Evolutionary conservation across 2,329 filamentous ascomycete genomes (phyloP).

Genomic region (Penicillium sp.): DNA sequence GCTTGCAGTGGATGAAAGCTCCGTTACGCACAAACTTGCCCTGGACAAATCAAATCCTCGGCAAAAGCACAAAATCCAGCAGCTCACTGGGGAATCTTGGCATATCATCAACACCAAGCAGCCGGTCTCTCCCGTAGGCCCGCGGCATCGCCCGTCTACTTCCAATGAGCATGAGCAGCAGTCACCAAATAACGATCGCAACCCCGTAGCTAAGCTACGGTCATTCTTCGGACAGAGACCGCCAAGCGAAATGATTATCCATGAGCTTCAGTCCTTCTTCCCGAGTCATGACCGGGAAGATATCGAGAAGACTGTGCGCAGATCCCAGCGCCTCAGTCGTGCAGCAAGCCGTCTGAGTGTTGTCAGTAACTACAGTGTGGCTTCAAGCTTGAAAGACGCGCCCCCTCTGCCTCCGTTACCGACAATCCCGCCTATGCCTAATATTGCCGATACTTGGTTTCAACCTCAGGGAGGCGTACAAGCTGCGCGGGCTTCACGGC

Average conservation of each 20-base stretch:
- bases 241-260: conserved; percentile 94
- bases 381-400: conserved; percentile 87
- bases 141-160: conserved; percentile 30
- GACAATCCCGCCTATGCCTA: conserved; percentile 64
- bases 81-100: conserved; percentile 83
- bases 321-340: conserved; percentile 86
- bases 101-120: conserved; percentile 69
- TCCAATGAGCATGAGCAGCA: conserved; percentile 30
- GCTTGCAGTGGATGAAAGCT: conserved; percentile 84
- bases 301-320: conserved; percentile 90
- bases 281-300: conserved; percentile 90
- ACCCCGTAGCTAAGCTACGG: conserved; percentile 42
- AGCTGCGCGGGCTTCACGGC: conserved; percentile 51
- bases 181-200: conserved; percentile 30
- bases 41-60: conserved; percentile 64
- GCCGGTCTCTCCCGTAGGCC: conserved; percentile 71
- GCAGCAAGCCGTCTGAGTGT: conserved; percentile 91
- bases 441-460: conserved; percentile 91
- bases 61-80: conserved; percentile 83
- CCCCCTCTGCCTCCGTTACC: conserved; percentile 48
- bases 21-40: conserved; percentile 65
- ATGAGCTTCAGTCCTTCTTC: conserved; percentile 95
- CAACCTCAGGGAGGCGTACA: conserved; percentile 53
- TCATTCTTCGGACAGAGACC: conserved; percentile 85
- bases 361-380: conserved; percentile 87